phyloP scores from a whole-genome alignment of 2,329 filamentous ascomycete genomes.

The Cladophialophora chaetospira region DNA sequence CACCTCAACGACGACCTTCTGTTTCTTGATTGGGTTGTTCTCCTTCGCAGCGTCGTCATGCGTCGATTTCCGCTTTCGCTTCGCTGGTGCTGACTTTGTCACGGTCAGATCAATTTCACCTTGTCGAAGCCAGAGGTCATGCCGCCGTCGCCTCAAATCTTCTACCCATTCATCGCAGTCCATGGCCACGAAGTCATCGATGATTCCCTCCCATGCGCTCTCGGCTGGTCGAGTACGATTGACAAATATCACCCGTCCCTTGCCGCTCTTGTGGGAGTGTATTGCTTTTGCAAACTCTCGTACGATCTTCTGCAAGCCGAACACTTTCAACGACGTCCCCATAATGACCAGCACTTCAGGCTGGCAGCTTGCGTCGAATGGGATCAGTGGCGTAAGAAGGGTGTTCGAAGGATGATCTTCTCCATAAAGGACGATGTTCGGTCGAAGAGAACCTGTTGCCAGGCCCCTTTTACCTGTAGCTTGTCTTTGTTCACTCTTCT shows the following conservation, averaged over 20 bases:
- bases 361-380: slow-evolving; percentile 64
- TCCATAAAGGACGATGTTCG: slow-evolving; percentile 73
- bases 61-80: slow-evolving; percentile 30
- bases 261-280: slow-evolving; percentile 58
- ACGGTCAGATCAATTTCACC: slow-evolving; percentile 34
- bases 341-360: slow-evolving; percentile 71
- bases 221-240: slow-evolving; percentile 72
- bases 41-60: slow-evolving; percentile 15
- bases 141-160: slow-evolving; percentile 61
- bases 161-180: slow-evolving; percentile 73
- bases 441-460: slow-evolving; percentile 67
- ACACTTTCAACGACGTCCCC: slow-evolving; percentile 70
- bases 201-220: slow-evolving; percentile 71
- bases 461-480: slow-evolving; percentile 68
- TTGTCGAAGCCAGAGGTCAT: slow-evolving; percentile 56
- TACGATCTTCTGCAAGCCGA: slow-evolving; percentile 70
- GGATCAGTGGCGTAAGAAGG: slow-evolving; percentile 67
- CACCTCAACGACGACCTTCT: slow-evolving; percentile 25
- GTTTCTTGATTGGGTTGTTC: slow-evolving; percentile 24
- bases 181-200: slow-evolving; percentile 75
- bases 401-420: slow-evolving; percentile 71
- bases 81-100: slow-evolving; percentile 28
- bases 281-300: slow-evolving; percentile 71
- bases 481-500: slow-evolving; percentile 63
- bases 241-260: slow-evolving; percentile 70